Evolutionary conservation across 805 yeast species (phyloP).

Genomic region (Teunomyces lycoperdinae): DNA sequence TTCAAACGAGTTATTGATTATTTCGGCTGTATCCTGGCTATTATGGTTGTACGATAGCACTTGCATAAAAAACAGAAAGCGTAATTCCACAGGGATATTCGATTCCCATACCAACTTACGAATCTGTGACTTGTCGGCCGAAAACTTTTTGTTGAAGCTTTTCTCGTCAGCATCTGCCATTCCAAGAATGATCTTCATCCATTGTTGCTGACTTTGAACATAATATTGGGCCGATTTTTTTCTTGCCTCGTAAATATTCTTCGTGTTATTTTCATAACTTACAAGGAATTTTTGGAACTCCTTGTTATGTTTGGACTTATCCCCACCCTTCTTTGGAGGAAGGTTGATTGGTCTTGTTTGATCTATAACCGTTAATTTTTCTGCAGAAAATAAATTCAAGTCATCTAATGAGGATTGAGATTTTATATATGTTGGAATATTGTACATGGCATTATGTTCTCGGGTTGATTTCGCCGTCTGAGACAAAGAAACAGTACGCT

Average conservation of each 20-base stretch:
- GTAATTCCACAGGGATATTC: constrained; percentile 22
- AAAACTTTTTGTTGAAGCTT: constrained; percentile 23
- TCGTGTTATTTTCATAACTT: constrained; percentile 33
- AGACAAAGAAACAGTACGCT: constrained; percentile 33
- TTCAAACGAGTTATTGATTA: constrained; percentile 17
- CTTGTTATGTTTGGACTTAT: constrained; percentile 53
- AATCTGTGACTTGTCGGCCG: constrained; percentile 26
- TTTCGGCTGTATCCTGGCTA: constrained; percentile 14
- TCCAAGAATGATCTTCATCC: constrained; percentile 23
- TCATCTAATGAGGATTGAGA: constrained; percentile 54
- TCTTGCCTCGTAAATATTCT: constrained; percentile 21
- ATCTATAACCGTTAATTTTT: constrained; percentile 52
- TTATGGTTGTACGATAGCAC: constrained; percentile 18
- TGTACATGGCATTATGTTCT: constrained; percentile 32
- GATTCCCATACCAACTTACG: constrained; percentile 40
- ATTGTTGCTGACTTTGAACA: constrained; percentile 22
- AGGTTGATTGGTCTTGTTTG: constrained; percentile 69
- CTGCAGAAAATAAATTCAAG: constrained; percentile 55
- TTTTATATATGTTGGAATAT: constrained; percentile 36
- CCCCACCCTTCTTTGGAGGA: constrained; percentile 60
- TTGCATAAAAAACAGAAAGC: constrained; percentile 27
- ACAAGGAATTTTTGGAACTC: constrained; percentile 49
- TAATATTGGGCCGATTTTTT: constrained; percentile 16
- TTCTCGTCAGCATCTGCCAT: constrained; percentile 13
- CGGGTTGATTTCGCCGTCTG: constrained; percentile 31